Percentiles rank a stretch among this genome's conserved stretches.
Evolutionary conservation across 208 protist genomes (phyloP).

Genomic region (Borovskyia barvae): DNA sequence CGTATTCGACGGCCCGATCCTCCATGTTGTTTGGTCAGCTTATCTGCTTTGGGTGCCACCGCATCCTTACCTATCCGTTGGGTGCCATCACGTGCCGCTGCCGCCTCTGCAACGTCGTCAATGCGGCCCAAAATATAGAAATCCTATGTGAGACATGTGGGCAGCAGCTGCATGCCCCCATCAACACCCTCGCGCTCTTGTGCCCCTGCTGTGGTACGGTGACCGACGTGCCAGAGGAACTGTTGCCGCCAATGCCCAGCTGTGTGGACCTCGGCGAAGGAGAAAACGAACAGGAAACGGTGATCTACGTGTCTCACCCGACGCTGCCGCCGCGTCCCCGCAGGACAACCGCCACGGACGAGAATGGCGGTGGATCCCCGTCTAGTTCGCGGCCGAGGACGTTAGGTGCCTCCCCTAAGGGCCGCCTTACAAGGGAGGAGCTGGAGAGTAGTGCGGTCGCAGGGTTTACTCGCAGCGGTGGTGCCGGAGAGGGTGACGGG

Average conservation of each 20-base stretch:
- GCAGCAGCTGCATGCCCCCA: constrained; percentile 49
- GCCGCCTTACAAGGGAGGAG: too few species aligned
- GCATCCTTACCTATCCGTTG: constrained; percentile 73
- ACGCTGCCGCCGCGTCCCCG: constrained; percentile 6
- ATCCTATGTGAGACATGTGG: constrained; percentile 45
- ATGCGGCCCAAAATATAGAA: constrained; percentile 55
- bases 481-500: too few species aligned
- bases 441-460: too few species aligned
- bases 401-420: too few species aligned
- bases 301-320: constrained; percentile 72
- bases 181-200: constrained; percentile 67
- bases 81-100: constrained; percentile 72
- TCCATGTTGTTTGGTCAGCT: constrained; percentile 63
- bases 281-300: constrained; percentile 15
- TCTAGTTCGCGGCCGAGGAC: too few species aligned
- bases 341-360: background rate
- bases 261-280: constrained; percentile 24
- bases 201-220: constrained; percentile 78
- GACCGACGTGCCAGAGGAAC: constrained; percentile 65
- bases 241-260: constrained; percentile 58
- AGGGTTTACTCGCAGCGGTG: too few species aligned
- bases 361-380: background rate
- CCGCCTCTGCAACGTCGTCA: constrained; percentile 65
- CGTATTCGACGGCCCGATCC: background rate
- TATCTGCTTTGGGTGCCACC: constrained; percentile 63